Percentiles rank a stretch among this genome's conserved stretches.
Conservation (phyloP, 495 filamentous ascomycete genomes). For the Talaromyces wortmannii region DNA sequence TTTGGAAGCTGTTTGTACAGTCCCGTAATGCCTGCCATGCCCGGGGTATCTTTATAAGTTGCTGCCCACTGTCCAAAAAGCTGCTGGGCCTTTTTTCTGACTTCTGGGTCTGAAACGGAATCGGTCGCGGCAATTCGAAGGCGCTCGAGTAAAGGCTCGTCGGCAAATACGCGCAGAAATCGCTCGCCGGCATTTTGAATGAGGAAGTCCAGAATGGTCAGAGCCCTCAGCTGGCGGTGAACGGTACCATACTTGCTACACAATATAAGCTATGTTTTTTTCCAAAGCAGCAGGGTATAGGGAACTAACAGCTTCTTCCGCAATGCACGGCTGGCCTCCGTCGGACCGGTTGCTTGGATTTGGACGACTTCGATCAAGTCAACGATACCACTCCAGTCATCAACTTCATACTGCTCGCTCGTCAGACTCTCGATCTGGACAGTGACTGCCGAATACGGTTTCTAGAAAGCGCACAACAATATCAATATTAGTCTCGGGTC, state of each 20-base stretch:
- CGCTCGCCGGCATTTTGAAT: slow-evolving; percentile 90
- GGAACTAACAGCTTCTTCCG: slow-evolving; percentile 83
- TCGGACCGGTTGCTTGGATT: slow-evolving; percentile 80
- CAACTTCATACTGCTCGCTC: slow-evolving; percentile 79
- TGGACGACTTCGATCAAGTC: slow-evolving; percentile 91
- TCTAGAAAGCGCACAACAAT: slow-evolving; percentile 44
- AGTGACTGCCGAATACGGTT: slow-evolving; percentile 90
- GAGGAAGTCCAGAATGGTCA: slow-evolving; percentile 85
- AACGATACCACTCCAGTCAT: slow-evolving; percentile 86
- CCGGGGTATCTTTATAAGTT: slow-evolving; percentile 73
- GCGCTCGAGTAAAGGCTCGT: slow-evolving; percentile 90
- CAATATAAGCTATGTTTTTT: slow-evolving; percentile 2
- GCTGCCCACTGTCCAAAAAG: slow-evolving; percentile 85
- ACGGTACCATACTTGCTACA: slow-evolving; percentile 85
- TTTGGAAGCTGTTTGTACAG: slow-evolving; percentile 77
- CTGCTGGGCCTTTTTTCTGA: slow-evolving; percentile 77
- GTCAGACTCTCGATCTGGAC: slow-evolving; percentile 91
- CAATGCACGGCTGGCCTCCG: slow-evolving; percentile 85
- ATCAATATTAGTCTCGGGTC: neutral
- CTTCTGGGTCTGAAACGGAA: slow-evolving; percentile 73
- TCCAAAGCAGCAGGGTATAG: neutral
- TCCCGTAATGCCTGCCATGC: slow-evolving; percentile 69
- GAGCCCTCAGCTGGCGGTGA: slow-evolving; percentile 83
- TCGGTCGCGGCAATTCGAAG: slow-evolving; percentile 83
- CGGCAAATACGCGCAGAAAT: slow-evolving; percentile 81